Evolutionary conservation across 2,329 filamentous ascomycete genomes (phyloP), one percentile per base, ranked within the genome.

Genomic region (Monilinia fructicola): DNA sequence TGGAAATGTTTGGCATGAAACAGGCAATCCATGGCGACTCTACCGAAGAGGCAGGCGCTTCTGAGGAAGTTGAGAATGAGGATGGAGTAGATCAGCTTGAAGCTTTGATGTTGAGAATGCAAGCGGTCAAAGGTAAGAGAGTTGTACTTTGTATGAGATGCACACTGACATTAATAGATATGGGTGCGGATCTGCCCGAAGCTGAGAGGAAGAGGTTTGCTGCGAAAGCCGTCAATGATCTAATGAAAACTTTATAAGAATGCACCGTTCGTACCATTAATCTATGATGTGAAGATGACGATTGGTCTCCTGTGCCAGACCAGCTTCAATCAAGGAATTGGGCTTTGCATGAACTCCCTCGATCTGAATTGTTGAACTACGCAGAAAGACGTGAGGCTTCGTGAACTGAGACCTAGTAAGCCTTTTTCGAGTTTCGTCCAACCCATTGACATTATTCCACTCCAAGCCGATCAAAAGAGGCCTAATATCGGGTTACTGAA

Each of bases 51-150:
- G 35, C 50, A 42, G 75, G 73, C 16, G 73, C 76, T 4, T 77
- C 78, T 2, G 72, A 71, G 1, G 73, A 74, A 10, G 66, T 62
- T 21, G 55, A 69, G 16, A 73, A 76, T 23, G 78, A 78, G 9
- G 78, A 79, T 23, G 77, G 81, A 4, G 81, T 90, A 21, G 81
- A 83, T 72, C 84, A 85, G 74, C 74, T 90, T 40, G 86, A 89
- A 72, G 78, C 78, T 62, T 85, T 90, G 83, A 88, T 90, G 85
- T 78, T 81, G 60, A 88, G 85, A 76, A 78, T 90, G 68, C 85
- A 86, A 76, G 85, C 85, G 1, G 85, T 85, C 11, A 73, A 72
- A 74, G 76, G 76, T 76, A 65, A 68, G 73, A 4, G 4, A 11
- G 16, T 11, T 53, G 50, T 21, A 14, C 28, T 16, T 18, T 28